Evolutionary conservation across 495 filamentous ascomycete genomes (phyloP).

Genomic region (Amphirosellinia nigrospora): DNA sequence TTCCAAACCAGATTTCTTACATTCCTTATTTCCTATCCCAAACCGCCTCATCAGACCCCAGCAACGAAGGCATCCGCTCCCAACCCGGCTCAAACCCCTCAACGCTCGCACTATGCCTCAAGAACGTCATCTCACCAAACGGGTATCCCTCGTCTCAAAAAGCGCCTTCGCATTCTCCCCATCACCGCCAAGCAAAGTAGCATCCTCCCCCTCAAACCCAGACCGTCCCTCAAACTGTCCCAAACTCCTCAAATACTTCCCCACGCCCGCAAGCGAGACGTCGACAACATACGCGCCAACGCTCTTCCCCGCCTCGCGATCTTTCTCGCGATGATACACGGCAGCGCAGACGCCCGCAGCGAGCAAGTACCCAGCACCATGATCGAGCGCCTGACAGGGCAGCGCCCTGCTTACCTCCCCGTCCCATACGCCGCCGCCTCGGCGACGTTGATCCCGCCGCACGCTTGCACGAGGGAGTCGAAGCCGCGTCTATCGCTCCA

Average conservation of each 20-base stretch:
- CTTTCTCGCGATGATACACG: conserved; percentile 55
- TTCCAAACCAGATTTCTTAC: background rate
- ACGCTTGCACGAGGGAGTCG: conserved; percentile 63
- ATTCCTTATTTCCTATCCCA: conserved; percentile 29
- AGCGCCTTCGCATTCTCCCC: conserved; percentile 32
- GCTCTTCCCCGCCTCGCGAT: conserved; percentile 5
- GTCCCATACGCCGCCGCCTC: conserved; percentile 57
- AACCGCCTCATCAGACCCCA: conserved; percentile 44
- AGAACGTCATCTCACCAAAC: conserved; percentile 43
- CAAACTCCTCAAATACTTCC: conserved; percentile 59
- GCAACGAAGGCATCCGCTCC: conserved; percentile 40
- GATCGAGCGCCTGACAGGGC: conserved; percentile 34
- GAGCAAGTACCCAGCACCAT: conserved; percentile 55
- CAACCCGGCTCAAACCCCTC: conserved; percentile 43
- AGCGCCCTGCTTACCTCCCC: conserved; percentile 63
- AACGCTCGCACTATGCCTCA: conserved; percentile 43
- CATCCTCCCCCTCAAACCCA: conserved; percentile 41
- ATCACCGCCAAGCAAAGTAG: conserved; percentile 42
- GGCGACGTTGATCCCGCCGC: conserved; percentile 53
- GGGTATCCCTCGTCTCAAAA: conserved; percentile 37
- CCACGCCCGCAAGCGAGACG: conserved; percentile 61
- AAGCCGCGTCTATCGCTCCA: conserved; percentile 32
- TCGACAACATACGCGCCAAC: conserved; percentile 60
- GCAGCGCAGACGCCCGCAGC: conserved; percentile 58
- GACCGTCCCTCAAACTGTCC: conserved; percentile 54